phyloP scores from a whole-genome alignment of 2,329 filamentous ascomycete species.

The Pseudogymnoascus verrucosus region DNA sequence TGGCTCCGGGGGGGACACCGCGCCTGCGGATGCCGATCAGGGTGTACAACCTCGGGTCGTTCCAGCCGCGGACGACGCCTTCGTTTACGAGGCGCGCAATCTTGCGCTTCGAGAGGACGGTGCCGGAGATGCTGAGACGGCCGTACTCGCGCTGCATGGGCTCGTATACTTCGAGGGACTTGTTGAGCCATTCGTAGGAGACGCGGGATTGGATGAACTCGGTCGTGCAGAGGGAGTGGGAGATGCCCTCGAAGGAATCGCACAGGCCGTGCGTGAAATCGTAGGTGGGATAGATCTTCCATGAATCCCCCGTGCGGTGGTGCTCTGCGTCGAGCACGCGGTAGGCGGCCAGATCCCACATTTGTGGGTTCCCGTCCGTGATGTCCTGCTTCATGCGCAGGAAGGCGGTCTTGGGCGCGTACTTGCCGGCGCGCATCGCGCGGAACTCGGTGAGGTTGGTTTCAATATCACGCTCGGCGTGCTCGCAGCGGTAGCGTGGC shows the following conservation, averaged over 20 bases:
- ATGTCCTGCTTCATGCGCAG: constrained; percentile 92
- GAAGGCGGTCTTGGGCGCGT: constrained; percentile 74
- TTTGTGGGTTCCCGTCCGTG: constrained; percentile 76
- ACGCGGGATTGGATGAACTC: constrained; percentile 81
- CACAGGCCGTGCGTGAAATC: constrained; percentile 87
- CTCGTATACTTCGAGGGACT: constrained; percentile 72
- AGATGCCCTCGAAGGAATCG: constrained; percentile 87
- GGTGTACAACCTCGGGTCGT: constrained; percentile 85
- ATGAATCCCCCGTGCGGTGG: constrained; percentile 71
- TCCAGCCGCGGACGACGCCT: constrained; percentile 76
- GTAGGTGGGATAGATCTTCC: constrained; percentile 93
- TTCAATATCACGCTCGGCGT: constrained; percentile 67
- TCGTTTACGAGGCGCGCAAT: constrained; percentile 72
- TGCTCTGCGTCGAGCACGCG: constrained; percentile 71
- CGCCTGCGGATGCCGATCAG: constrained; percentile 75
- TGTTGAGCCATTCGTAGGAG: constrained; percentile 86
- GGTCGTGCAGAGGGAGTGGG: constrained; percentile 86
- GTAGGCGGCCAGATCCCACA: constrained; percentile 95
- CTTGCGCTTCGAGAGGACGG: constrained; percentile 79
- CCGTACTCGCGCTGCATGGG: constrained; percentile 90
- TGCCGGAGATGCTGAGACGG: constrained; percentile 72
- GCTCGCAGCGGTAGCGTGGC: constrained; percentile 69
- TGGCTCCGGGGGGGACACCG: constrained; percentile 79
- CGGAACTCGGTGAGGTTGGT: constrained; percentile 77
- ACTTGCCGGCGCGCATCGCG: constrained; percentile 86